Conservation (phyloP, 225 moss, liverwort and hornwort species). For the Takakia lepidozioides region DNA sequence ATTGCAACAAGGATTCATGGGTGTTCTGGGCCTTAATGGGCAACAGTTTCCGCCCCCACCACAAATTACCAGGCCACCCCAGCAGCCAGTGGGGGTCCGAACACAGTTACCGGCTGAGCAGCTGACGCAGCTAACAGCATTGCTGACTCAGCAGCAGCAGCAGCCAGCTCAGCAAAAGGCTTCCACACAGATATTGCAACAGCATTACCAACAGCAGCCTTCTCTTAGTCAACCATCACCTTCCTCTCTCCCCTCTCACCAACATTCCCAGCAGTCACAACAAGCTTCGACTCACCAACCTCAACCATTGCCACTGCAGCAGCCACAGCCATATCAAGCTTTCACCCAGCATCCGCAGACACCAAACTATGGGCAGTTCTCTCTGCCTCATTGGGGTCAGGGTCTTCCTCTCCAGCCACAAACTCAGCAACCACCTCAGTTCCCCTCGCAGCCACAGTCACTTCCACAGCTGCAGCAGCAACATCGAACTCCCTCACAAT, state of each 20-base stretch:
- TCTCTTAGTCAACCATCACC: constrained; percentile 16
- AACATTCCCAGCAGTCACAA: constrained; percentile 9
- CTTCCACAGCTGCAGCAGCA: constrained; percentile 27
- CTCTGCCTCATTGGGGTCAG: constrained; percentile 61
- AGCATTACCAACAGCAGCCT: constrained; percentile 68
- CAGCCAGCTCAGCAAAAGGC: constrained; percentile 89
- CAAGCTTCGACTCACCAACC: constrained; percentile 33
- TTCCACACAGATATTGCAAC: constrained; percentile 70
- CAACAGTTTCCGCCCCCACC: constrained; percentile 56
- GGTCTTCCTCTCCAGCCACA: constrained; percentile 23
- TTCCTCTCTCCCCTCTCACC: constrained; percentile 18
- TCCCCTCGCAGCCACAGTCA: constrained; percentile 22
- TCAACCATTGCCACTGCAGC: constrained; percentile 23
- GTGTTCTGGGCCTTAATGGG: constrained; percentile 24
- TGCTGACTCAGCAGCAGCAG: constrained; percentile 80
- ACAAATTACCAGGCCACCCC: constrained; percentile 57
- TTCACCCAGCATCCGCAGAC: constrained; percentile 33
- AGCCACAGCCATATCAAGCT: constrained; percentile 20
- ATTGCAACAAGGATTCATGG: constrained; percentile 32
- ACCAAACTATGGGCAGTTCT: constrained; percentile 35
- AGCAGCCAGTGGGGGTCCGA: constrained; percentile 43
- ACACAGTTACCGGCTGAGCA: constrained; percentile 80
- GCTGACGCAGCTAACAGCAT: constrained; percentile 75
- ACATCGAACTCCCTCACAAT: constrained; percentile 13
- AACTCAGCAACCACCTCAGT: constrained; percentile 14